Conservation (phyloP, 805 yeast species). For the Candida boleticola region DNA sequence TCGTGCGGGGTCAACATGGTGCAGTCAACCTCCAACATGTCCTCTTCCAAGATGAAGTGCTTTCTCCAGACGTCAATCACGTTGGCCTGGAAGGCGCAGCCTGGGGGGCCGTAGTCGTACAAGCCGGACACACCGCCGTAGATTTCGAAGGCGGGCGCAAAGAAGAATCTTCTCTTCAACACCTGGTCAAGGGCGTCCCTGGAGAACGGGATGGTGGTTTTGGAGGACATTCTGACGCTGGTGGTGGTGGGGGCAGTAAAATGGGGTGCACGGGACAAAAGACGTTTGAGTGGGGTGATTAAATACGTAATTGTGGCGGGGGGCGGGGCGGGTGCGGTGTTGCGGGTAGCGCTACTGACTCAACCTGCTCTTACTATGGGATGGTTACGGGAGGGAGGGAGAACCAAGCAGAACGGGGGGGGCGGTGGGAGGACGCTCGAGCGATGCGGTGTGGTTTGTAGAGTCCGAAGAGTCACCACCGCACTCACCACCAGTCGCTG, state of each 20-base stretch:
- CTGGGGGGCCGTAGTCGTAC: constrained; percentile 99
- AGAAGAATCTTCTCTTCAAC: constrained; percentile 92
- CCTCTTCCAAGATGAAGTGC: constrained; percentile 96
- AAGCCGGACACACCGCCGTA: constrained; percentile 99
- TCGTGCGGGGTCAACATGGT: constrained; percentile 98
- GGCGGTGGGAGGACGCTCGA: too few relatives aligned
- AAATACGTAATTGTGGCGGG: background rate
- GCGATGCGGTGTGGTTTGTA: too few relatives aligned
- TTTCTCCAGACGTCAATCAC: constrained; percentile 95
- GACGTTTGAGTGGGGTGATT: background rate
- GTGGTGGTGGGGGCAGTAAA: background rate
- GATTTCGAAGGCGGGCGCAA: constrained; percentile 94
- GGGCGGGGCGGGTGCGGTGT: too few relatives aligned
- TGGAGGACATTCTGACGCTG: constrained; percentile 25
- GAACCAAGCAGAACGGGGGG: too few relatives aligned
- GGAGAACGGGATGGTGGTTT: constrained; percentile 48
- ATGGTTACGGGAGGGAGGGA: too few relatives aligned
- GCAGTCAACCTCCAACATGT: constrained; percentile 97
- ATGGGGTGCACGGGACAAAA: background rate
- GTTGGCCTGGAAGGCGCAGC: constrained; percentile 97
- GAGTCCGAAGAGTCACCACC: too few relatives aligned
- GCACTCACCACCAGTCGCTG: too few relatives aligned
- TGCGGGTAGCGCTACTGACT: too few relatives aligned
- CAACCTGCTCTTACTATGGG: too few relatives aligned
- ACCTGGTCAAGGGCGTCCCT: constrained; percentile 90